Evolutionary conservation across 1,284 basidiomycete genomes (phyloP).

Genomic region (Ganoderma lingzhi): DNA sequence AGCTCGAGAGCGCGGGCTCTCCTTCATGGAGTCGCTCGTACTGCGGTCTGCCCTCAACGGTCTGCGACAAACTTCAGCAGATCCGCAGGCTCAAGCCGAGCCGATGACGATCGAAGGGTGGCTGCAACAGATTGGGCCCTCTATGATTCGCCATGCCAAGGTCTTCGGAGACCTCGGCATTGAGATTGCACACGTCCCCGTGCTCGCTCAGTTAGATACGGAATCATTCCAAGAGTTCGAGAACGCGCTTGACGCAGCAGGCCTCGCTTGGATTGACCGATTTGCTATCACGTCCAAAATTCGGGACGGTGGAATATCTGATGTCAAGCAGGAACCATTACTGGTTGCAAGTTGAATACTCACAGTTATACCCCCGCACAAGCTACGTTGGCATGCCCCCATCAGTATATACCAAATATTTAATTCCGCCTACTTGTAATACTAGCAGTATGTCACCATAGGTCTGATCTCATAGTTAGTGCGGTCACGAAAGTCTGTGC

Average conservation of each 20-base stretch:
- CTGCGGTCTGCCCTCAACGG: conserved; percentile 16
- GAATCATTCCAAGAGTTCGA: conserved; percentile 23
- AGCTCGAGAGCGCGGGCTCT: conserved; percentile 16
- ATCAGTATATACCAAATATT: not conserved
- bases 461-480: too few relatives aligned
- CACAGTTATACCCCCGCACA: not conserved
- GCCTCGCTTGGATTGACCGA: conserved; percentile 16
- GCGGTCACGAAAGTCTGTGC: too few relatives aligned
- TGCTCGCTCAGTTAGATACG: conserved; percentile 20
- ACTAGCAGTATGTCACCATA: not conserved
- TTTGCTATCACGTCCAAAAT: conserved; percentile 19
- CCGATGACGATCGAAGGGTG: conserved; percentile 14
- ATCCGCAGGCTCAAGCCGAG: not conserved
- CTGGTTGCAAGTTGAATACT: not conserved
- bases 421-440: not conserved
- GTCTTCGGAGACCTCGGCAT: conserved; percentile 20
- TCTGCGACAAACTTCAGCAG: conserved; percentile 1
- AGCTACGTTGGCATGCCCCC: not conserved
- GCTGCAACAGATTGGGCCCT: conserved; percentile 11
- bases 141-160: conserved; percentile 10
- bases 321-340: not conserved
- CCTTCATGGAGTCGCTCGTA: conserved; percentile 26
- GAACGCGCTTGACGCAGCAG: conserved; percentile 9
- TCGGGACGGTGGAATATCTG: not conserved
- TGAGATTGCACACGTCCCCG: conserved; percentile 17